Base-by-base conservation (phyloP, 371 early-diverging fungal genomes). In the Entomophthora muscae region DNA sequence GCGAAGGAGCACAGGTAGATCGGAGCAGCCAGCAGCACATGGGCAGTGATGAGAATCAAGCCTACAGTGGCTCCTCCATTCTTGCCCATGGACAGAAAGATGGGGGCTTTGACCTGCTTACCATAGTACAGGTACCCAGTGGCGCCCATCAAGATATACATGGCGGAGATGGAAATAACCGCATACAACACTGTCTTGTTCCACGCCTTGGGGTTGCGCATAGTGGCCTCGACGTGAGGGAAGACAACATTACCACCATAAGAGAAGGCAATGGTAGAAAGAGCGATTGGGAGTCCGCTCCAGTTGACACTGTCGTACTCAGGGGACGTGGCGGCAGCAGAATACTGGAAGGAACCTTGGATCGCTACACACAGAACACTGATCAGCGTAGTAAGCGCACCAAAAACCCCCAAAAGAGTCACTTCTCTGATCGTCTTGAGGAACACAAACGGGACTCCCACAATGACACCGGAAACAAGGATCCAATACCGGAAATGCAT, bases 121-220 rank as follows among this genome's bases (percentile, higher is more conserved):
- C 92, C 94, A 69, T 89, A 93, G 33, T 88, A 79, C 32, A 79
- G 79, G 63, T 93, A 93, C 26, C 89, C 91, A 21, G 86, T 73
- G 29, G 77, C 75, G 32, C 87, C 88, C 53, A 86, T 83, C 56
- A 84, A 57, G 56, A 88, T 64, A 69, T 93, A 92, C 70, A 93
- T 77, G 51, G 70, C 65, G 10, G 86, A 81, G 65, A 89, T 84
- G 21, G 88, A 81, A 42, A 73, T 66, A 57, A 85, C 79, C 32
- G 89, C 88, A 51, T 72, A 72, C 12, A 77, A 67, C 32, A 88
- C 71, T 3, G 88, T 84, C 70, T 72, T 78, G 68, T 79, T 75
- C 82, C 89, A 93, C 23, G 79, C 66, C 63, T 76, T 74, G 64
- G 89, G 91, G 26, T 80, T 68, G 66, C 78, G 76, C 90, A 93